Evolutionary conservation across 2,329 filamentous ascomycete species (phyloP), one percentile per base, ranked within the genome.

Genomic region (Biscogniauxia marginata): DNA sequence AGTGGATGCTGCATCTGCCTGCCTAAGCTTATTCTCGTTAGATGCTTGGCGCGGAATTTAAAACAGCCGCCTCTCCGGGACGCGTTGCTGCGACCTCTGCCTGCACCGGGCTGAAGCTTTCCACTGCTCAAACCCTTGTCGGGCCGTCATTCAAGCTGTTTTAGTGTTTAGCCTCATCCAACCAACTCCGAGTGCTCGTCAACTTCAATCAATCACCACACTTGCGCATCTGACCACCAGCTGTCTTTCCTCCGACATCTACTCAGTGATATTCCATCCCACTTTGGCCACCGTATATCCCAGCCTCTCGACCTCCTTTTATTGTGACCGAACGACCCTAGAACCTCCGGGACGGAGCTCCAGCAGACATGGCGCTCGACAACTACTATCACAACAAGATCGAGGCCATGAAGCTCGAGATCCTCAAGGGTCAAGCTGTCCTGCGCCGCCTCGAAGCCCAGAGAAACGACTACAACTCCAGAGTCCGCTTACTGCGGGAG

Each of bases 381-480:
- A 96, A 90, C 78, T 99, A 97, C 81, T 99, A 96, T 77, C 91
- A 95, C 80, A 98, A 98, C 84, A 99, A 99, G 84, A 98, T 98
- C 79, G 95, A 99, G 90, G 88, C 90, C 75, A 96, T 98, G 90
- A 98, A 98, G 89, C 92, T 99, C 75, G 93, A 99, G 85, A 99
- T 99, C 74, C 93, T 99, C 75, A 93, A 98, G 79, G 93, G 95
- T 55, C 95, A 99, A 79, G 93, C 95, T 55, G 92, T 96, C 56
- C 83, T 99, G 61, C 89, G 95, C 67, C 87, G 95, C 72, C 85
- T 99, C 68, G 95, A 99, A 82, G 95, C 95, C 67, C 96, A 99
- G 77, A 88, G 95, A 66, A 99, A 99, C 73, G 95, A 99, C 78
- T 98, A 98, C 84, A 99, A 99, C 81, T 98, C 95, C 58, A 87